Conservation (phyloP, 164 flowering plant genomes). For the Brasenia schreberi region DNA sequence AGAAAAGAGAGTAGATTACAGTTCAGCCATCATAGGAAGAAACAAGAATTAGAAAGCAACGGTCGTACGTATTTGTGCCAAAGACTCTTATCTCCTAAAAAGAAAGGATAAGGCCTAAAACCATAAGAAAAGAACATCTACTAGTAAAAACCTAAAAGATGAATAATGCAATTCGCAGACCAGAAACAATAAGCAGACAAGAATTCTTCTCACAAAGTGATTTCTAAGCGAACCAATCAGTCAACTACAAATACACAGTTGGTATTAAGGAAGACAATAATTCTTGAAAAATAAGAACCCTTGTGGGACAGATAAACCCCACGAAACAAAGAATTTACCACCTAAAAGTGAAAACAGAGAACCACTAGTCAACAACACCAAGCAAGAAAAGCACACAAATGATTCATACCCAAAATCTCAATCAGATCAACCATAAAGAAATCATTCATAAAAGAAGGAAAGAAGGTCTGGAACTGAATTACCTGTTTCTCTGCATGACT, state of each 20-base stretch:
- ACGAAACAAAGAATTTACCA: not conserved
- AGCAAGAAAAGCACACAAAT: not conserved
- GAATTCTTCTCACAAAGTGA: not conserved
- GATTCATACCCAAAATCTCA: not conserved
- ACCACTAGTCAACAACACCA: not conserved
- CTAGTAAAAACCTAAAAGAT: not conserved
- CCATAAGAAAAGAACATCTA: not conserved
- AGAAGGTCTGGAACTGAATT: not conserved
- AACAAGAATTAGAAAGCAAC: too few relatives aligned
- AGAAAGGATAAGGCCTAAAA: not conserved
- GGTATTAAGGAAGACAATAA: too few relatives aligned
- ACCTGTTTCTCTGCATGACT: constrained; percentile 33
- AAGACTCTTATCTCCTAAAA: too few relatives aligned
- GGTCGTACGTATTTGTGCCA: too few relatives aligned
- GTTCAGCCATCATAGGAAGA: too few relatives aligned
- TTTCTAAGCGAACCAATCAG: not conserved
- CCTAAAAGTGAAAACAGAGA: not conserved
- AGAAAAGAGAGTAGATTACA: not conserved
- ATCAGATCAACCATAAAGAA: not conserved
- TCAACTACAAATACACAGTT: not conserved
- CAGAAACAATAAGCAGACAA: not conserved
- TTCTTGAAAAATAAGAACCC: not conserved
- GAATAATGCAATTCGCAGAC: not conserved
- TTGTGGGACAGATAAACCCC: not conserved
- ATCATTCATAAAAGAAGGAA: not conserved